phyloP scores from a whole-genome alignment of 306 rosid genomes.

The Boehmeria nivea region DNA sequence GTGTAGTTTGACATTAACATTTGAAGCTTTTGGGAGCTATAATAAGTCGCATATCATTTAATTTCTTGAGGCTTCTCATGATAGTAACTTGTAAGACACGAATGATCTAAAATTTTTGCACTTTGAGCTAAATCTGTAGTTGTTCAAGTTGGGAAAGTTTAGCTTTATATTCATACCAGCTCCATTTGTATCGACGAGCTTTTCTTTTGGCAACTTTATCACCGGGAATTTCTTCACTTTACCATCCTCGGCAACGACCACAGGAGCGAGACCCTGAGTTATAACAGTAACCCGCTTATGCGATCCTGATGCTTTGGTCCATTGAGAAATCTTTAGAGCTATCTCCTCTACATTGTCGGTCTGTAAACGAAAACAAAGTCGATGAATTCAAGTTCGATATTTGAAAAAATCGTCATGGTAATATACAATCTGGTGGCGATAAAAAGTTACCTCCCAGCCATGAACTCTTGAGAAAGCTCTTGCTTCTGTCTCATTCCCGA shows the following conservation, averaged over 20 bases:
- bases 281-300: slow-evolving; percentile 82
- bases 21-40: too few species aligned
- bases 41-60: too few species aligned
- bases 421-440: not conserved
- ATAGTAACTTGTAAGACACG: too few species aligned
- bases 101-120: too few species aligned
- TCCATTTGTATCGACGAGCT: too few species aligned
- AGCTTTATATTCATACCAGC: slow-evolving; percentile 45
- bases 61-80: too few species aligned
- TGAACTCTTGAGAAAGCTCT: slow-evolving; percentile 74
- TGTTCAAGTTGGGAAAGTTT: too few species aligned
- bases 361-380: slow-evolving; percentile 29
- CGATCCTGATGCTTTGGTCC: slow-evolving; percentile 72
- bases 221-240: slow-evolving; percentile 65
- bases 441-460: slow-evolving; percentile 72
- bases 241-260: slow-evolving; percentile 87
- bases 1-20: too few species aligned
- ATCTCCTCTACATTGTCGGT: slow-evolving; percentile 86
- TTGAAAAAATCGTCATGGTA: not conserved
- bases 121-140: too few species aligned
- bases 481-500: slow-evolving; percentile 94
- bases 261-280: slow-evolving; percentile 89
- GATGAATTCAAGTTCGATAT: not conserved
- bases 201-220: slow-evolving; percentile 67
- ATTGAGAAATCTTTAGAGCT: slow-evolving; percentile 74